Percentiles rank a stretch among this genome's conserved stretches.
These are phyloP conservation scores for Penicillium concentricum DNA, from an alignment of 2,329 filamentous ascomycete genomes.

Conservation along the genomic window DNA sequence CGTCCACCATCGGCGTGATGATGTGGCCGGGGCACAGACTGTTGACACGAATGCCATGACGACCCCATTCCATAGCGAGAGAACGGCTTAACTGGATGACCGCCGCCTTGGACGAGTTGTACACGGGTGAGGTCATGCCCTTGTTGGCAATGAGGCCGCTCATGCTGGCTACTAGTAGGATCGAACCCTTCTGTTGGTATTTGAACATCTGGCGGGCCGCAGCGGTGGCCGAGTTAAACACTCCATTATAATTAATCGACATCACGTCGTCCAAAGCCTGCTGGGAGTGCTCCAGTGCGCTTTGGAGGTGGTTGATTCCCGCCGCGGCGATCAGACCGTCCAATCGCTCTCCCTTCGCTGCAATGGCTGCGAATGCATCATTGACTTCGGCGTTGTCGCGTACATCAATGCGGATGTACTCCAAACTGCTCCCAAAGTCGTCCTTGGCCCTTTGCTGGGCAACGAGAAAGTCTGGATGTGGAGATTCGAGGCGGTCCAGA, in stretches of 20 bases:
- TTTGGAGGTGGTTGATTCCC: slow-evolving; percentile 44
- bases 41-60: slow-evolving; percentile 54
- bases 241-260: slow-evolving; percentile 52
- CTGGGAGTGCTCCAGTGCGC: slow-evolving; percentile 42
- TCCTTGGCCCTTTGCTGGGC: slow-evolving; percentile 38
- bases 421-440: slow-evolving; percentile 41
- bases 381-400: slow-evolving; percentile 40
- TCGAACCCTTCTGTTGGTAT: slow-evolving; percentile 50
- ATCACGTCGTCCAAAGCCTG: slow-evolving; percentile 46
- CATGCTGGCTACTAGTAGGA: slow-evolving; percentile 54
- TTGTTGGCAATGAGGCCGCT: slow-evolving; percentile 52
- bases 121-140: slow-evolving; percentile 44
- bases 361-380: slow-evolving; percentile 36
- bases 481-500: slow-evolving; percentile 47
- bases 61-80: slow-evolving; percentile 55
- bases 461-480: slow-evolving; percentile 44
- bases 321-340: slow-evolving; percentile 46
- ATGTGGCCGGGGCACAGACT: slow-evolving; percentile 56
- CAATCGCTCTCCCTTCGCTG: slow-evolving; percentile 34
- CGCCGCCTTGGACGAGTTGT: slow-evolving; percentile 57
- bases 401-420: slow-evolving; percentile 51
- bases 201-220: slow-evolving; percentile 51
- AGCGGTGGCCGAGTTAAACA: slow-evolving; percentile 49
- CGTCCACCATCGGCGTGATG: slow-evolving; percentile 72
- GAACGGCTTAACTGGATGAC: slow-evolving; percentile 53